Evolutionary conservation across 768 basidiomycete genomes (phyloP), one percentile per base, ranked within the genome.

Genomic region (Scleroderma bovista): DNA sequence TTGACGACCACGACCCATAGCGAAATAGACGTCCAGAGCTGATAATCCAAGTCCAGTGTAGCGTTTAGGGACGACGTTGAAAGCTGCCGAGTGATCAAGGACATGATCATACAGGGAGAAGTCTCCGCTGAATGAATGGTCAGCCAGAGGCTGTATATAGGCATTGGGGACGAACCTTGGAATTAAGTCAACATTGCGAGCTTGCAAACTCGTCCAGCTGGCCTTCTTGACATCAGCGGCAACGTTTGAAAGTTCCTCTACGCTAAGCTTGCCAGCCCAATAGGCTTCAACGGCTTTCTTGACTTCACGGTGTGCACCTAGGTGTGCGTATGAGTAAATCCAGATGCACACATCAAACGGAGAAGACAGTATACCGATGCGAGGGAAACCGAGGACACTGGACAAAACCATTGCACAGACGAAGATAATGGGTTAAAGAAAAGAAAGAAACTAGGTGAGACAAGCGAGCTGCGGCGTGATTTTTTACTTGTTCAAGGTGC

Each of bases 61-160:
- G 59, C 94, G 90, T 72, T 89, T 83, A 59, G 95, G 95, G 69
- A 99, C 89, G 63, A 88, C 92, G 69, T 97, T 96, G 81, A 99
- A 95, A 40, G 88, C 84, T 54, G 86, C 82, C 56, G 93, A 93
- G 74, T 95, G 93, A 74, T 98, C 95, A 62, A 98, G 84, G 68
- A 97, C 91, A 70, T 98, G 95, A 72, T 97, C 95, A 70, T 97
- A 99, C 54, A 99, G 83, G 31, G 96, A 88, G 72, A 99, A 99
- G 67, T 98, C 96, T 63, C 95, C 95, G 63, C 96, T 99, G 61
- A 43, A 51, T 52, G 51, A 54, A 47, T 47, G 37, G 59, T 64
- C 43, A 61, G 55, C 49, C 32, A 9, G 48, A 51, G 46, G 5
- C 9, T 48, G 29, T 29, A 4, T 9, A 47, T 54, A 17, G 53